Conservation (phyloP, 352 stramenopile genomes). For the Phytopythium chamaehyphon region DNA sequence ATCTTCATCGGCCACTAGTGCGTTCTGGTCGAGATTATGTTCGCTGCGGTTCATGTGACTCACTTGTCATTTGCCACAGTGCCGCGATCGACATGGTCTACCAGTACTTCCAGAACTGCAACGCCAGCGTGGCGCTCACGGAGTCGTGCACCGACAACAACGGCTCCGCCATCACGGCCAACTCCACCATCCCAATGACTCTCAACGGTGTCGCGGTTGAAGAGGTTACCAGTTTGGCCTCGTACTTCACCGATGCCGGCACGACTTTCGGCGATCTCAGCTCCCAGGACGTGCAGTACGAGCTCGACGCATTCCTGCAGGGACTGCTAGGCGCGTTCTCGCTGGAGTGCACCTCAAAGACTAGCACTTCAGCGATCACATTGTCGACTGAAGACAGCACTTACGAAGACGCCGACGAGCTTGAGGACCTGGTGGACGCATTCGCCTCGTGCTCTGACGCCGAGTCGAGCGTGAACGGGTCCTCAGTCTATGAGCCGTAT, state of each 20-base stretch:
- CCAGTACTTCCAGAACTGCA: conserved; percentile 59
- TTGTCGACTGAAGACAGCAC: conserved; percentile 37
- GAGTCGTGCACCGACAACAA: conserved; percentile 20
- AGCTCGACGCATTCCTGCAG: conserved; percentile 53
- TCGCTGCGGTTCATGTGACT: too few species aligned
- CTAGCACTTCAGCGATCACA: conserved; percentile 23
- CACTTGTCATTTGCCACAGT: conserved; percentile 14
- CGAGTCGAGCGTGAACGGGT: conserved; percentile 33
- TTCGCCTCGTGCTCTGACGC: conserved; percentile 41
- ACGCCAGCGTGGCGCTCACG: conserved; percentile 29
- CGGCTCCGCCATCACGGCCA: conserved; percentile 22
- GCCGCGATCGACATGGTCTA: conserved; percentile 59
- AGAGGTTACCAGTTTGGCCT: conserved; percentile 18
- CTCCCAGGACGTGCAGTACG: conserved; percentile 48
- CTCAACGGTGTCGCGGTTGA: conserved; percentile 25
- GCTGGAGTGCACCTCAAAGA: conserved; percentile 32
- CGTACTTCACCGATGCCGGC: conserved; percentile 29
- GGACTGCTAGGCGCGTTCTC: conserved; percentile 53
- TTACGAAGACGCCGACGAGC: conserved; percentile 40
- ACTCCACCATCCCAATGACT: conserved; percentile 28
- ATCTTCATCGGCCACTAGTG: conserved; percentile 50
- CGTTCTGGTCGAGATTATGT: conserved; percentile 7
- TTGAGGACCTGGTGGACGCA: conserved; percentile 39
- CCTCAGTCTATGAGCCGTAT: conserved; percentile 32
- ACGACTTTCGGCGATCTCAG: conserved; percentile 31